These are phyloP conservation scores for Candida montana DNA, from an alignment of 805 yeast species.

Conservation along the genomic window DNA sequence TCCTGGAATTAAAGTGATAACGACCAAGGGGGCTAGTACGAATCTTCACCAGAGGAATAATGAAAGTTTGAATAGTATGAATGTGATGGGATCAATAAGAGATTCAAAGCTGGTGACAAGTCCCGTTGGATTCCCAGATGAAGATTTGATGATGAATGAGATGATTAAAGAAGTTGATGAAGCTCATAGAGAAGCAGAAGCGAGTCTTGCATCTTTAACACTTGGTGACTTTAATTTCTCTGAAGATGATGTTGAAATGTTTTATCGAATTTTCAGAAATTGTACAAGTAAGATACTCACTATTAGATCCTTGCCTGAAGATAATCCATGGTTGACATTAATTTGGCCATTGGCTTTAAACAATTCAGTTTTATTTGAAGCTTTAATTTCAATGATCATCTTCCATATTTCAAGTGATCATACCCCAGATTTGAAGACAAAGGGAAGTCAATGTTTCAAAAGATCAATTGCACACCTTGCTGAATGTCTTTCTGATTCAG, in stretches of 20 bases:
- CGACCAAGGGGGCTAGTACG: background rate
- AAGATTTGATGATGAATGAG: background rate
- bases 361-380: background rate
- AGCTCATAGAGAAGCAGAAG: background rate
- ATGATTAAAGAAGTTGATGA: background rate
- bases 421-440: background rate
- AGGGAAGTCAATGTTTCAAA: background rate
- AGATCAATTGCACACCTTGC: background rate
- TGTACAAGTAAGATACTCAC: background rate
- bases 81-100: background rate
- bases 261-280: background rate
- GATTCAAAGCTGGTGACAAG: background rate
- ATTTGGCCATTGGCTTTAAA: conserved; percentile 1
- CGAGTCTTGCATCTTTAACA: background rate
- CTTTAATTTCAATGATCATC: background rate
- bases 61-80: too few species aligned
- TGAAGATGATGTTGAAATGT: background rate
- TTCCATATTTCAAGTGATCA: background rate
- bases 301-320: background rate
- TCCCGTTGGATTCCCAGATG: background rate
- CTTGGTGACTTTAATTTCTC: background rate
- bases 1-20: background rate
- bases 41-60: too few species aligned
- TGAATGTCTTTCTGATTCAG: background rate
- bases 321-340: background rate